Percentiles rank a stretch among this genome's conserved stretches.
phyloP scores from a whole-genome alignment of 2,329 filamentous ascomycete genomes.

The Fusarium piperis region DNA sequence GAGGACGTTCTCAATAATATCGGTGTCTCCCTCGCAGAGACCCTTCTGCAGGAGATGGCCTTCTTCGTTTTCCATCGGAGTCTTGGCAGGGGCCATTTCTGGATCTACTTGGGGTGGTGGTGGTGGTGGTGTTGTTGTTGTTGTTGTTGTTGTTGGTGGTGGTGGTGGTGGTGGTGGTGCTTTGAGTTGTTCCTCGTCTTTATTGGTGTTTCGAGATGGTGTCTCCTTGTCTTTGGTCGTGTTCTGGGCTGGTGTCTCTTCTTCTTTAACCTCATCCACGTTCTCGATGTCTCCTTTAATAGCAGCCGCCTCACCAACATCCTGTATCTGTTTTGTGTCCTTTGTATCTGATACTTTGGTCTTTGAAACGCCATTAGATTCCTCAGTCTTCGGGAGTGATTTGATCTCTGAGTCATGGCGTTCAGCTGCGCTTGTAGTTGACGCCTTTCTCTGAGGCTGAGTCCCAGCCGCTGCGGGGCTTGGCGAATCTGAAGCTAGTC shows the following conservation, averaged over 20 bases:
- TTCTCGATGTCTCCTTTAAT: slow-evolving; percentile 17
- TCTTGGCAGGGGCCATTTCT: slow-evolving; percentile 14
- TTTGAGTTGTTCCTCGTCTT: neutral
- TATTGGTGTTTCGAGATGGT: neutral
- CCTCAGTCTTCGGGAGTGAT: slow-evolving; percentile 22
- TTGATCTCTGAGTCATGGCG: slow-evolving; percentile 23
- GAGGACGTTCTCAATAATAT: slow-evolving; percentile 76
- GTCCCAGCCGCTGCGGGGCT: slow-evolving; percentile 25
- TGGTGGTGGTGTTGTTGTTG: no score
- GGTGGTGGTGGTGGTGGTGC: neutral
- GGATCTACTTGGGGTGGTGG: neutral
- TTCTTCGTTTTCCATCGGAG: slow-evolving; percentile 7
- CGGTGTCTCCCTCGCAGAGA: slow-evolving; percentile 85
- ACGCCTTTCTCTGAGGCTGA: slow-evolving; percentile 35
- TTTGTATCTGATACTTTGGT: neutral
- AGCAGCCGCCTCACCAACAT: slow-evolving; percentile 1
- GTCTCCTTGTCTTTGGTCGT: neutral
- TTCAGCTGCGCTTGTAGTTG: slow-evolving; percentile 28
- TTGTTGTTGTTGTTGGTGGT: no score
- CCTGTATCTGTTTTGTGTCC: neutral
- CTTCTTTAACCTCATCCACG: slow-evolving; percentile 1
- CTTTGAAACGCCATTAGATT: slow-evolving; percentile 19
- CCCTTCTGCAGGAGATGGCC: slow-evolving; percentile 51
- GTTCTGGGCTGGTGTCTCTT: neutral
- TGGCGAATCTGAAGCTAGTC: slow-evolving; percentile 42